A percentile compares a stretch with the other conserved stretches of the same genome.
Conservation (phyloP, 179 eudicot species). For the Patellifolia procumbens region DNA sequence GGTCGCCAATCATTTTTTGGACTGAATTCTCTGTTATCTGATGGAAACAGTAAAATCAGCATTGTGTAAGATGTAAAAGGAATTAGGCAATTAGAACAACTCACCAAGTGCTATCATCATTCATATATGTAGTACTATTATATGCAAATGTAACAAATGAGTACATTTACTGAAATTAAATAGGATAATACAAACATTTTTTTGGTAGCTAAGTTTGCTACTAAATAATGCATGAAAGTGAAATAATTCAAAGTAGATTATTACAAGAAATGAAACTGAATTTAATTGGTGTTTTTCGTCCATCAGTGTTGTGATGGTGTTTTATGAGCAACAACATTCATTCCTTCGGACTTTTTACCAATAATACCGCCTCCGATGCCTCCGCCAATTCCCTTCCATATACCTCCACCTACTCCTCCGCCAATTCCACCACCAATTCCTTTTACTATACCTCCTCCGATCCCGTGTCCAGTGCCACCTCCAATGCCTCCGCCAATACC, state of each 20-base stretch:
- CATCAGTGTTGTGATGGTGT: conserved; percentile 8
- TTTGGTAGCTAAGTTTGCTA: conserved; percentile 1
- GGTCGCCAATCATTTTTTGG: no score
- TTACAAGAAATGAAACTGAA: background rate
- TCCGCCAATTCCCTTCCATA: conserved; percentile 11
- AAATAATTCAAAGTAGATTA: no score
- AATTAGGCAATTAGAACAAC: background rate
- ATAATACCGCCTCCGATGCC: conserved; percentile 16
- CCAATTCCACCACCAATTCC: conserved; percentile 20
- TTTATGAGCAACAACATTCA: background rate
- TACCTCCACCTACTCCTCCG: conserved; percentile 8
- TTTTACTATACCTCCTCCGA: conserved; percentile 16
- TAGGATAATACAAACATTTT: background rate
- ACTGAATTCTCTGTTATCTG: no score
- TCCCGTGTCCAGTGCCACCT: background rate
- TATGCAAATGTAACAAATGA: background rate
- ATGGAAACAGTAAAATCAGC: background rate
- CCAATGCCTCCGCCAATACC: conserved; percentile 11
- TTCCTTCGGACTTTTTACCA: conserved; percentile 3
- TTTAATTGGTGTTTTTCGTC: background rate
- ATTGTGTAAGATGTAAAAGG: background rate
- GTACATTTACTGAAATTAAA: background rate
- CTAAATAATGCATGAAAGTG: background rate
- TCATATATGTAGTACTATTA: background rate
- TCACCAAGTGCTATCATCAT: background rate